Evolutionary conservation across 441 rosid genomes (phyloP), one percentile per base, ranked within the genome.

Genomic region (Erysimum cheiri): DNA sequence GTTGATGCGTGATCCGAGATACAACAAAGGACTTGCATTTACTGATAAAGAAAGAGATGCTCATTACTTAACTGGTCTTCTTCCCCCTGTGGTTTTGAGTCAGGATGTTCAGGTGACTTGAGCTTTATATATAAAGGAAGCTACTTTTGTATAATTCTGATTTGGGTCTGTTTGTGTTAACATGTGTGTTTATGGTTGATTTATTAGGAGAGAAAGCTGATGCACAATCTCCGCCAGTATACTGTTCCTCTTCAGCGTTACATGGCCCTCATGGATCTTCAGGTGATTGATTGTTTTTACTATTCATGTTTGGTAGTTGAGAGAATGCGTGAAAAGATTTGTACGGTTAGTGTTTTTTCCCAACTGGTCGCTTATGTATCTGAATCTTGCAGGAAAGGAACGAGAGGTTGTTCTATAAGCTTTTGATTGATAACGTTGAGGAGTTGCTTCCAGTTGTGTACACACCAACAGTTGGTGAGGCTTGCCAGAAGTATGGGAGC

Each of bases 401-500:
- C 76, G 94, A 90, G 78, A 88, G 89, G 79, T 75, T 95, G 58
- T 95, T 95, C 75, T 95, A 95, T 74, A 95, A 92, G 84, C 94
- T 92, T 66, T 82, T 95, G 76, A 80, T 95, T 7, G 99, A 92
- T 67, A 87, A 95, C 46, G 98, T 95, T 13, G 98, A 95, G 87
- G 99, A 95, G 79, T 74, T 92, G 33, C 91, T 95, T 24, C 99
- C 99, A 3, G 87, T 95, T 71, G 98, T 95, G 64, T 95, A 92
- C 82, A 95, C 99, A 73, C 99, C 99, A 33, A 92, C 97, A 3
- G 99, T 95, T 63, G 98, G 97, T 11, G 97, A 95, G 79, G 98
- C 99, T 80, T 92, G 99, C 78, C 97, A 94, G 85, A 94, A 94
- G 77, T 94, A 90, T 60, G 99, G 99, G 1, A 92, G 94, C 82